These are phyloP conservation scores for Paramecium biaurelia DNA, from an alignment of 73 alveolate species.

Conservation along the genomic window DNA sequence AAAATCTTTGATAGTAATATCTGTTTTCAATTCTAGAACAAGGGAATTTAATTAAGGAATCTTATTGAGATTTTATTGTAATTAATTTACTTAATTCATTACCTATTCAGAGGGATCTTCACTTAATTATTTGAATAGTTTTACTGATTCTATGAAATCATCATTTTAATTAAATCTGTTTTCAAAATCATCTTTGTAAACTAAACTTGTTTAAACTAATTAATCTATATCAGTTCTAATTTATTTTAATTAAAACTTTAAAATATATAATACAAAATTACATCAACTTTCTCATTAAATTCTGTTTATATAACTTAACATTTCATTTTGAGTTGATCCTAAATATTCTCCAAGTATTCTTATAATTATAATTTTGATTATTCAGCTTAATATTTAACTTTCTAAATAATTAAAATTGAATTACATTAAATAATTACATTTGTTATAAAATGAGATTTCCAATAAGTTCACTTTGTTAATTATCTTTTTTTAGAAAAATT, in stretches of 20 bases:
- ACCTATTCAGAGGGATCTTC: slow-evolving; percentile 8
- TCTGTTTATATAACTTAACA: not conserved
- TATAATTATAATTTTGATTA: not conserved
- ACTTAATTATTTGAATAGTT: not conserved
- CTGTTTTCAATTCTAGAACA: not conserved
- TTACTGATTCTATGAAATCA: not conserved
- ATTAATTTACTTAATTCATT: not conserved
- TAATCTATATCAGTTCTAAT: not conserved
- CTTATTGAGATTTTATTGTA: not conserved
- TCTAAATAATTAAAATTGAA: not conserved
- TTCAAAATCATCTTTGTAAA: slow-evolving; percentile 18
- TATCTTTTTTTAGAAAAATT: not conserved
- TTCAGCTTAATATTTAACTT: slow-evolving; percentile 11
- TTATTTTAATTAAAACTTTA: not conserved
- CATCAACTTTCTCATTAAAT: slow-evolving; percentile 14
- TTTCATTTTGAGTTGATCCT: not conserved
- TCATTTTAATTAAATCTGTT: not conserved
- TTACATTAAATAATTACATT: slow-evolving; percentile 6
- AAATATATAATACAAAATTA: not conserved
- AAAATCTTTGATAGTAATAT: not conserved
- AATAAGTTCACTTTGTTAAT: not conserved
- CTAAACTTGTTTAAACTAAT: slow-evolving; percentile 32
- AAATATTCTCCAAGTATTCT: not conserved
- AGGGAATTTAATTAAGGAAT: not conserved
- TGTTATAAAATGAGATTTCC: not conserved